Evolutionary conservation across 345 rosid species (phyloP), one percentile per base, ranked within the genome.

Genomic region (Camelina sativa): DNA sequence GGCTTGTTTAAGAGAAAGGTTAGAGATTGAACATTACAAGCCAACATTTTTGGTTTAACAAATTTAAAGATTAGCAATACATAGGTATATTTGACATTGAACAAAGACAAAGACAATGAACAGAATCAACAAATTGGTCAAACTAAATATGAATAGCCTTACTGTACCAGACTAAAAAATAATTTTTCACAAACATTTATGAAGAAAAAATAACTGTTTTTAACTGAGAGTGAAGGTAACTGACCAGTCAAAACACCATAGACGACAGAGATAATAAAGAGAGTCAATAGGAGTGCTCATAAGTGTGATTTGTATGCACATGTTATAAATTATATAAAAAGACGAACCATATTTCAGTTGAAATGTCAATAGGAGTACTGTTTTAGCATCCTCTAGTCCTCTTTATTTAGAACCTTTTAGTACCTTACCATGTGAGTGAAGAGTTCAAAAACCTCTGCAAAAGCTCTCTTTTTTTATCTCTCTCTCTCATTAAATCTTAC

Each of bases 291-390:
- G 38, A 20, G 22, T 40, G 67, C 47, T 55, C 53, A 55, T 46
- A 56, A 70, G 61, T 62, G 72, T 56, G 13, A 55, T 57, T 63
- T 76, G 67, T 64, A 71, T 38, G 76, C 71, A 77, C 71, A 70
- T 76, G 72, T 47, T 71, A 52, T 41, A n/a, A 69, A 35, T 54
- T 57, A 40, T 77, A 71, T 64, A 71, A 55, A 64, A 62, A 20
- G 67, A 64, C 54, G 11, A 56, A 77, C 72, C 23, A 41, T 71
- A 50, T 20, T 50, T 58, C 77, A 72, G 44, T 30, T 77, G 64
- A 72, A 66, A 77, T 72, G 81, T 72, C 81, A 77, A 73, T 65
- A 51, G n/a, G n/a, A n/a, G 51, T 58, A 77, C 55, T 66, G 43
- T 58, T 59, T 67, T 56, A 37, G 40, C 71, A 34, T 62, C 76